Conservation (phyloP, 805 yeast species). For the Starmerella stellata region DNA sequence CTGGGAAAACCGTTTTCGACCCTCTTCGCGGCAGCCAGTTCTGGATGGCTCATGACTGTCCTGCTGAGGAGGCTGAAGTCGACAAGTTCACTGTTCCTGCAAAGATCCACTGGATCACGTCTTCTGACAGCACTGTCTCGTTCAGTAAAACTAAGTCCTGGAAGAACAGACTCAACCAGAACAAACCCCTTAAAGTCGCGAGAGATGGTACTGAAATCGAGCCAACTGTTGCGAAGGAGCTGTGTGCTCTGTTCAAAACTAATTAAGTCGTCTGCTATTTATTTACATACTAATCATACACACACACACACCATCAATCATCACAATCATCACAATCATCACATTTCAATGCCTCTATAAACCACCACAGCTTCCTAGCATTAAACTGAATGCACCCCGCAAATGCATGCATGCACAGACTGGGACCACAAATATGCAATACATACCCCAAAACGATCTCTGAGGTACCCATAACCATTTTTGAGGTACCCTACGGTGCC, state of each 20-base stretch:
- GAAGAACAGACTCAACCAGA: conserved; percentile 23
- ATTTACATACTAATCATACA: neutral
- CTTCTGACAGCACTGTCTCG: conserved; percentile 17
- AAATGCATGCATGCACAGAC: too few species aligned
- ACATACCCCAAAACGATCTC: too few species aligned
- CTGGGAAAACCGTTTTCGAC: conserved; percentile 23
- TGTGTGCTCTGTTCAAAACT: conserved; percentile 20
- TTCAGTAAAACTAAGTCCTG: conserved; percentile 22
- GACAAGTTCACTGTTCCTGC: conserved; percentile 26
- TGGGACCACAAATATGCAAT: too few species aligned
- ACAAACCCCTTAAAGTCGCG: conserved; percentile 28
- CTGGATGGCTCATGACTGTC: conserved; percentile 24
- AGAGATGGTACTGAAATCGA: conserved; percentile 30
- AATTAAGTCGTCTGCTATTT: neutral
- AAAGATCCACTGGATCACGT: conserved; percentile 24
- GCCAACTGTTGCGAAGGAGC: conserved; percentile 21
- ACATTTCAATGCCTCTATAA: neutral
- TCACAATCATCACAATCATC: neutral
- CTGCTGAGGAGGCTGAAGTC: conserved; percentile 12
- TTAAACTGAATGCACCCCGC: too few species aligned
- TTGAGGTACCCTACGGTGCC: too few species aligned
- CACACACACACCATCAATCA: too few species aligned
- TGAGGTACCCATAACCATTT: too few species aligned
- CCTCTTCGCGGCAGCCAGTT: conserved; percentile 24
- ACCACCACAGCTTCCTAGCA: too few species aligned